Evolutionary conservation across 495 filamentous ascomycete species (phyloP).

Genomic region (Trichoderma gamsii): DNA sequence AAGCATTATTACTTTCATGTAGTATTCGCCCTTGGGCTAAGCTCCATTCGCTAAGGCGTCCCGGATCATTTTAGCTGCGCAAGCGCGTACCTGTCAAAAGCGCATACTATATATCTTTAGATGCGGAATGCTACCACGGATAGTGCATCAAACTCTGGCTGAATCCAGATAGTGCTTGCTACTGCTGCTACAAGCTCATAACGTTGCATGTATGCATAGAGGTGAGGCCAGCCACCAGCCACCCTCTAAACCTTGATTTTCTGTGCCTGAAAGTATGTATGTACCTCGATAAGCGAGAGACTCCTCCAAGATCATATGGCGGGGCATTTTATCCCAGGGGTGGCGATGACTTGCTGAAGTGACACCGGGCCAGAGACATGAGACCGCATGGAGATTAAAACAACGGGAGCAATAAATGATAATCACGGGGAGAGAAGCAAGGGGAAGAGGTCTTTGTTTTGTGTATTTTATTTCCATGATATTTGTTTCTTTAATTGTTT

Average conservation of each 20-base stretch:
- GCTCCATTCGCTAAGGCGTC: neutral
- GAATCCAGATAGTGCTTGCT: too few relatives aligned
- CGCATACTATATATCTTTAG: neutral
- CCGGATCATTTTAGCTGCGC: neutral
- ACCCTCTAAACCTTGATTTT: neutral
- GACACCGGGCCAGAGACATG: neutral
- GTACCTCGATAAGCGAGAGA: neutral
- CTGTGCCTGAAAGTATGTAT: neutral
- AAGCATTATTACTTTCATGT: neutral
- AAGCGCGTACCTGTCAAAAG: neutral
- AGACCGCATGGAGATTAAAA: neutral
- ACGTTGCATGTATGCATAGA: neutral
- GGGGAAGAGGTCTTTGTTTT: neutral
- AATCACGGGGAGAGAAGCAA: neutral
- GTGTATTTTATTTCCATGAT: neutral
- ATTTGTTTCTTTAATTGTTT: neutral
- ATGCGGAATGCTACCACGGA: neutral
- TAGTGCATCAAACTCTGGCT: neutral
- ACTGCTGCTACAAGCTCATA: neutral
- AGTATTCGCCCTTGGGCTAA: too few relatives aligned
- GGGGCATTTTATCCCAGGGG: neutral
- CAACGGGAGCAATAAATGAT: neutral
- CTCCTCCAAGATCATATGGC: neutral
- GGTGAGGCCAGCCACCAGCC: neutral
- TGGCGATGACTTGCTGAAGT: slow-evolving; percentile 5